Base-by-base conservation (phyloP, 2,329 filamentous ascomycete genomes). In the Knoxdaviesia capensis region DNA sequence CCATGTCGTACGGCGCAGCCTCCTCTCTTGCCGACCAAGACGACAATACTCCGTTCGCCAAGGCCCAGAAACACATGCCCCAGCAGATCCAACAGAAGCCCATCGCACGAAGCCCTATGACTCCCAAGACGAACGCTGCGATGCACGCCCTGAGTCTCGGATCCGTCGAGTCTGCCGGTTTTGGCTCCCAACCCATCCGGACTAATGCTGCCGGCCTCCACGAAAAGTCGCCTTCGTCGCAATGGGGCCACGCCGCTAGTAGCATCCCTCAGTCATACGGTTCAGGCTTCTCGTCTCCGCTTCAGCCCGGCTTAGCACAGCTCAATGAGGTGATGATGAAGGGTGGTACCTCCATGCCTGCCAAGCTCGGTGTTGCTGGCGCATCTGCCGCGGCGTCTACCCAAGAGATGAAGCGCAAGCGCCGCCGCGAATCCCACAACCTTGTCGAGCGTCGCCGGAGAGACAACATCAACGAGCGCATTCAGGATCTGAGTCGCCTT, bases 401-500 rank as follows among this genome's bases (percentile, higher is more conserved):
- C 1, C 86, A 94, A 53, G 90, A 96, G 57, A 86, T 87, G 53
- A 96, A 96, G 71, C 75, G 86, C 51, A 84, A 88, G 57, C 74
- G 87, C 46, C 77, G 90, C 45, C 74, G 90, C 35, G 90, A 94
- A 54, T 96, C 88, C 1, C 90, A 98, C 63, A 96, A 98, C 56
- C 69, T 93, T 35, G 90, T 98, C 7, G 90, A 98, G 63, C 84
- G 90, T 44, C 79, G 90, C 41, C 80, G 90, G 47, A 77, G 90
- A 47, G 90, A 96, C 63, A 96, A 96, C 56, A 98, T 98, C 66
- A 98, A 98, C 51, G 90, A 98, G 60, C 77, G 90, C 37, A 98
- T 98, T 48, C 88, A 96, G 54, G 90, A 98, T 54, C 71, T 98
- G 6, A 94, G 88, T 54, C 84, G 86, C 52, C 72, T 98, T 11